Base-by-base conservation (phyloP, 345 rosid species). In the Physaria fendleri region DNA sequence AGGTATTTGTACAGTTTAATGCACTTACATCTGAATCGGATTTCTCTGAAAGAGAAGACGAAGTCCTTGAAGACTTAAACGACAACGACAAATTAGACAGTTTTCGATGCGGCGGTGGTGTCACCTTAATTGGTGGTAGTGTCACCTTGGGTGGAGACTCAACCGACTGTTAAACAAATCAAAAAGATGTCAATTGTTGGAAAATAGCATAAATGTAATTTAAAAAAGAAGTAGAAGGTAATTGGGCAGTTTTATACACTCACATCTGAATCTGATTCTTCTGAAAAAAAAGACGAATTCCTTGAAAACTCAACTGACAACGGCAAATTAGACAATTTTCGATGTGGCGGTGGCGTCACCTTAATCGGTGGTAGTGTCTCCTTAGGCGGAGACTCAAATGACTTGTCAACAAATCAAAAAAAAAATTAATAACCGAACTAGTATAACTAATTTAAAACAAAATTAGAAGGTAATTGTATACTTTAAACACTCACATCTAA, bases 61-160 rank as follows among this genome's bases (percentile, higher is more conserved):
- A 77, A 10, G 86, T 74, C 29, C 48, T 60, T 20, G 82, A 68
- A 5, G 67, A 79, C 8, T 64, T 39, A 48, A 22, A 32, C 42
- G 65, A 59, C 38, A 68, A 20, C 45, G 32, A 54, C 29, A 44
- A 71, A 78, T 25, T 74, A 77, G 65, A 71, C 45, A 54, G 85
- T 70, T 77, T 76, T 74, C 24, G 56, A 32, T 62, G 78, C 78
- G 42, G 73, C 13, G 64, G 82, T 6, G n/a, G 72, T 74, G 2
- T 33, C 37, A 43, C 64, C 75, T 1, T 41, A 35, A 47, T 71
- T 5, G 10, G 69, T 5, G 54, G 8, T n/a, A n/a, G n/a, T n/a
- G n/a, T n/a, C n/a, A n/a, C n/a, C n/a, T 87, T 94, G 2, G 85
- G 85, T 0, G 95, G 90, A 24, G 95, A 82, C 68, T 87, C 96